Evolutionary conservation across 2,329 filamentous ascomycete species (phyloP), one percentile per base, ranked within the genome.

Genomic region (Penicillium brevicompactum): DNA sequence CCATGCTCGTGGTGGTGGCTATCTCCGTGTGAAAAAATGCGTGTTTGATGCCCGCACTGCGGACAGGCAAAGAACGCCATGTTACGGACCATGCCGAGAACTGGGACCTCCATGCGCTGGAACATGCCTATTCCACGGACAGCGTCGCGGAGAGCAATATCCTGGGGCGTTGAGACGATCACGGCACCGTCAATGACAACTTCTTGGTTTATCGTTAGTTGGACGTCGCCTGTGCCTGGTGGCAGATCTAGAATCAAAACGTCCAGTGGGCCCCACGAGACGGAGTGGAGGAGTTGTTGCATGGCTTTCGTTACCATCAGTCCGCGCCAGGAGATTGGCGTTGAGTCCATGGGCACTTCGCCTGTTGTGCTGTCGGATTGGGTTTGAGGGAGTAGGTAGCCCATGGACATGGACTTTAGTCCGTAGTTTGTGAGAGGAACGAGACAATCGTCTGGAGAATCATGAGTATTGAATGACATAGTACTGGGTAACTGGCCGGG

Each of bases 391-490:
- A 96, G 86, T 1, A 99, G 82, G 62, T 96, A 97, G 47, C 94
- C 94, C 90, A 99, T 97, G 0, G 92, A 97, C 94, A 99, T 99
- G 51, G 92, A 95, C 75, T 95, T 95, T 53, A 99, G 84, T 40
- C 94, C 94, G 78, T 97, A 97, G 70, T 96, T 96, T 21, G 90
- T 92, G 22, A 99, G 77, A 0, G 94, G 94, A 1, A 97, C 69
- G 3, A 99, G 82, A 66, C 92, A 75, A 51, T 76, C 71, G 18
- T 76, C 73, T 76, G 18, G 8, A 1, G 11, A 40, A 64, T 61
- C 60, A 51, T 56, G 7, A 52, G 38, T 22, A 48, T 56, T 53
- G 48, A 52, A 30, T 48, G 8, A 10, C 8, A 34, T 31, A 34
- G 27, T 45, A 11, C 14, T 13, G 5, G n/a, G 18, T 13, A n/a